phyloP scores from a whole-genome alignment of 176 grass and related monocot species.

The Zea luxurians region DNA sequence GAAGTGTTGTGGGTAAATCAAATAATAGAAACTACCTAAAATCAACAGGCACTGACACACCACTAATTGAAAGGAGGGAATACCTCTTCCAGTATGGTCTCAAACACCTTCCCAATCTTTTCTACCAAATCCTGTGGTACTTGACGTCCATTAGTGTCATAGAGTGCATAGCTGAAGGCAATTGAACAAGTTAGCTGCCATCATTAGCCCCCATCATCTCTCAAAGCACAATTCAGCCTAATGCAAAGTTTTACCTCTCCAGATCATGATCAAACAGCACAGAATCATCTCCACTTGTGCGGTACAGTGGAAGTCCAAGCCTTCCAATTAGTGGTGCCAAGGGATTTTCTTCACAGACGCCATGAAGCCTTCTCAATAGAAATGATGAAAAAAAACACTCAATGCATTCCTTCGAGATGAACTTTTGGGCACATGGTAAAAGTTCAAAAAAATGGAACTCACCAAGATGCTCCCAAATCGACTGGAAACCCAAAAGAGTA shows the following conservation, averaged over 20 bases:
- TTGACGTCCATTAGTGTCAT: slow-evolving; percentile 74
- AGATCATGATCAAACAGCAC: slow-evolving; percentile 97
- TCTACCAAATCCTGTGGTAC: slow-evolving; percentile 84
- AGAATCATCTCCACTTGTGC: slow-evolving; percentile 90
- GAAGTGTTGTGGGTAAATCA: slow-evolving; percentile 4
- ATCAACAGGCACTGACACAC: background rate
- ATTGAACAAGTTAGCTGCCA: slow-evolving; percentile 31
- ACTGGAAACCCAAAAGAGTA: slow-evolving; percentile 97
- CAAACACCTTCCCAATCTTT: slow-evolving; percentile 84
- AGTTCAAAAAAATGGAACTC: slow-evolving; percentile 47
- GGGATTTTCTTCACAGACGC: slow-evolving; percentile 96
- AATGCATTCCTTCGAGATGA: background rate
- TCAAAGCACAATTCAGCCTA: slow-evolving; percentile 11
- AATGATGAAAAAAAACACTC: slow-evolving; percentile 3
- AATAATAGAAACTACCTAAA: background rate
- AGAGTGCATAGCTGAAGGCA: slow-evolving; percentile 82
- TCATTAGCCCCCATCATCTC: slow-evolving; percentile 6
- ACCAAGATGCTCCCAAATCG: slow-evolving; percentile 96
- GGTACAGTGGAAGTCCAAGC: slow-evolving; percentile 89
- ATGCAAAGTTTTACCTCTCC: slow-evolving; percentile 62
- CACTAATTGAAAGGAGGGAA: slow-evolving; percentile 9
- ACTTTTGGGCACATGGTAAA: background rate
- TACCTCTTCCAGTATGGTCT: slow-evolving; percentile 89
- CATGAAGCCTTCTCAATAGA: slow-evolving; percentile 75
- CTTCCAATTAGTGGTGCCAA: slow-evolving; percentile 89